phyloP scores from a whole-genome alignment of 768 basidiomycete species.

The Calvatia gigantea region DNA sequence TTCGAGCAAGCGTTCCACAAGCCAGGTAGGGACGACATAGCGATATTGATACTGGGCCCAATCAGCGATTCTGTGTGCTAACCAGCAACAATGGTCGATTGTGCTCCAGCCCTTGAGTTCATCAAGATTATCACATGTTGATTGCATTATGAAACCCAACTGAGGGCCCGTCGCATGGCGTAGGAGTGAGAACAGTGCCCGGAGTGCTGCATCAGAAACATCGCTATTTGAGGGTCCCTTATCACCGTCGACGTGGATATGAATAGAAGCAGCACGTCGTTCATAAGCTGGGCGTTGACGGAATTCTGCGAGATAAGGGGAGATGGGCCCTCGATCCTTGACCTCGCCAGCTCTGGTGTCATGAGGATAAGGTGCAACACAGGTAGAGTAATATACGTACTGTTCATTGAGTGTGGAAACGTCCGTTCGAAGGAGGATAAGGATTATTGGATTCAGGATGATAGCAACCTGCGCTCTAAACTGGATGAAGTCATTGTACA shows the following conservation, averaged over 20 bases:
- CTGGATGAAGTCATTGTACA: slow-evolving; percentile 69
- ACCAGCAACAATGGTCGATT: slow-evolving; percentile 76
- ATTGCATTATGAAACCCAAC: slow-evolving; percentile 66
- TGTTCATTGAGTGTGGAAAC: slow-evolving; percentile 60
- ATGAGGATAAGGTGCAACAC: slow-evolving; percentile 7
- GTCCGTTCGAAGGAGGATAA: slow-evolving; percentile 62
- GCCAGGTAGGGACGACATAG: slow-evolving; percentile 80
- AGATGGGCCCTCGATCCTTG: slow-evolving; percentile 60
- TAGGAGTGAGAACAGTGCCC: slow-evolving; percentile 67
- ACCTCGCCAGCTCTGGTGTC: slow-evolving; percentile 50
- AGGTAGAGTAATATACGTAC: slow-evolving; percentile 38
- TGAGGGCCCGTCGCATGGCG: slow-evolving; percentile 77
- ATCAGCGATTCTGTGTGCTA: slow-evolving; percentile 71
- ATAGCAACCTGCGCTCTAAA: slow-evolving; percentile 69
- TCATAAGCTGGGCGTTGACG: slow-evolving; percentile 75
- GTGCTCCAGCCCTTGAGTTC: slow-evolving; percentile 60
- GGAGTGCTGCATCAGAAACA: slow-evolving; percentile 71
- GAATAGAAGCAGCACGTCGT: slow-evolving; percentile 85
- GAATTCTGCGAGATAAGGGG: slow-evolving; percentile 83
- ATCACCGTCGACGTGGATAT: slow-evolving; percentile 85
- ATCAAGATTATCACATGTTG: slow-evolving; percentile 68
- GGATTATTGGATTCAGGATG: slow-evolving; percentile 70
- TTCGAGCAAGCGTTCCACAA: slow-evolving; percentile 74
- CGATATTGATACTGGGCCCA: slow-evolving; percentile 95
- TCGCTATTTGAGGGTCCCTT: slow-evolving; percentile 73